Evolutionary conservation across 768 basidiomycete species (phyloP).

Genomic region (Lentinula edodes): DNA sequence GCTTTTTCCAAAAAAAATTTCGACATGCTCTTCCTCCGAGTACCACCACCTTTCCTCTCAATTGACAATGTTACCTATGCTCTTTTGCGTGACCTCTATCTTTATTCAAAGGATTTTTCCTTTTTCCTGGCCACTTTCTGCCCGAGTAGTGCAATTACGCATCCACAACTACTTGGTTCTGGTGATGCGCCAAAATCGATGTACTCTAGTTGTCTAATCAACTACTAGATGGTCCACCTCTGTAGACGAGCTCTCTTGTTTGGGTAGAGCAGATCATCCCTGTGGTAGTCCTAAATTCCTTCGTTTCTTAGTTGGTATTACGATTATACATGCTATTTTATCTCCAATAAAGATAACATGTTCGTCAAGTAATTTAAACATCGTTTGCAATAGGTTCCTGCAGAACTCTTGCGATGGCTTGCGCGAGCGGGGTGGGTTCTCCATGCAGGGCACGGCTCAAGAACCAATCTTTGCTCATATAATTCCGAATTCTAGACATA

Average conservation of each 20-base stretch:
- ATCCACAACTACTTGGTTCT: conserved; percentile 75
- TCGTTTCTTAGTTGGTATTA: not conserved
- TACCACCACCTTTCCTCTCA: not conserved
- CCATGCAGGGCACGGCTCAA: conserved; percentile 56
- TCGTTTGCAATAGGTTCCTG: not conserved
- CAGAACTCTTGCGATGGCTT: conserved; percentile 38
- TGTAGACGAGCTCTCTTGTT: conserved; percentile 28
- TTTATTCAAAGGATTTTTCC: not conserved
- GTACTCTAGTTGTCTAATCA: conserved; percentile 49
- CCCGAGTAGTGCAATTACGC: conserved; percentile 59
- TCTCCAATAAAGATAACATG: no score
- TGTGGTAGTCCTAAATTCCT: conserved; percentile 27
- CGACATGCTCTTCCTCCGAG: not conserved
- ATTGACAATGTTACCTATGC: no score
- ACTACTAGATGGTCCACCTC: conserved; percentile 43
- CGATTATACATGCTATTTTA: no score
- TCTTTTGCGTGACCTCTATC: not conserved
- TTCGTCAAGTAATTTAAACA: not conserved
- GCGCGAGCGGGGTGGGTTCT: conserved; percentile 49
- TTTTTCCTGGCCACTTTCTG: conserved; percentile 58
- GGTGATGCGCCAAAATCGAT: conserved; percentile 65
- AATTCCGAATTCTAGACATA: conserved; percentile 71
- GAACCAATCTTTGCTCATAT: conserved; percentile 95
- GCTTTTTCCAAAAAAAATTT: not conserved
- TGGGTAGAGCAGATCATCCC: conserved; percentile 23